Base-by-base conservation (phyloP, 352 stramenopile genomes). In the Phytophthora pini region DNA sequence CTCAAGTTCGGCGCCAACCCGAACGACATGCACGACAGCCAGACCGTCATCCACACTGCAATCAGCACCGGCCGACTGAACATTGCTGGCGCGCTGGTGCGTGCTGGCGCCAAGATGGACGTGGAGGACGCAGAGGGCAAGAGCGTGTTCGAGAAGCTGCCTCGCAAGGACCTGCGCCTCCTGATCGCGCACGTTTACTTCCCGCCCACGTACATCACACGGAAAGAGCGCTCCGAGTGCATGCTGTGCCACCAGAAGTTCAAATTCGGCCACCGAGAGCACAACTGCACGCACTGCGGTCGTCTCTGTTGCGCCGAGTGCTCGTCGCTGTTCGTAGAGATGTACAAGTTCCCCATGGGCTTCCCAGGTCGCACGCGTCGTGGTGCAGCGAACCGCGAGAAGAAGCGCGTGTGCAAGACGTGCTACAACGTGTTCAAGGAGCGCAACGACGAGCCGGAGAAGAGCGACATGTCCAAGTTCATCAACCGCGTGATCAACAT, bases 161-260 rank as follows among this genome's bases (percentile, higher is more conserved):
- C 85, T 68, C 86, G 85, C 38, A 84, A 88, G 61, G 84, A 84
- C 52, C 66, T 89, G 26, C 85, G 84, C 24, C 80, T 84, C 56
- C 61, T 95, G 29, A 74, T 95, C 45, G 82, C 78, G 48, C 87
- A 95, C 66, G 92, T 95, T 55, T 92, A 95, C 76, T 95, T 92
- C 71, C 87, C 87, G 17, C 87, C 87, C 22, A 95, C 87, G 49
- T 88, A 91, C 71, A 95, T 95, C 56, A 92, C 82, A 32, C 83
- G 88, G 61, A 95, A 95, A 62, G 87, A 95, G 66, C 85, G 87
- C 36, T 65, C 67, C 27, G 83, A 87, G 49, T 95, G 87, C 70
- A 95, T 95, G 87, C 54, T 95, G 40, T 95, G 87, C 74, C 72
- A 76, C 44, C 91, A 94, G 72, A 95, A 95, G 70, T 79, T 94